phyloP scores from a whole-genome alignment of 2,329 filamentous ascomycete genomes.

The Sclerotinia subarctica region DNA sequence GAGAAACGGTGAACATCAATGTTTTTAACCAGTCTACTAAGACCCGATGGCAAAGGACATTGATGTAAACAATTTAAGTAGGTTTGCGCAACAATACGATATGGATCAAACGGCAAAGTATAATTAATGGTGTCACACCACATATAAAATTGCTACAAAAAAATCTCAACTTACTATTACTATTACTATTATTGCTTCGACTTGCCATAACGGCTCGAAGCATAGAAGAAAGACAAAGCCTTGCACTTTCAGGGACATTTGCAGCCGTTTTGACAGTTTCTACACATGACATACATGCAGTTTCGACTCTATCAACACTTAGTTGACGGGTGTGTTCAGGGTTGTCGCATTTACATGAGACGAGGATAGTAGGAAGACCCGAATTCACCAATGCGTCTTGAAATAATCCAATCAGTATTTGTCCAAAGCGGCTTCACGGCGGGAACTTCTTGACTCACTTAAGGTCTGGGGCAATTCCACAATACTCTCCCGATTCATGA shows the following conservation, averaged over 20 bases:
- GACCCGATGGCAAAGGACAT: neutral
- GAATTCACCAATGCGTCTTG: slow-evolving; percentile 71
- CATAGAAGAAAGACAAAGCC: slow-evolving; percentile 72
- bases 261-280: slow-evolving; percentile 71
- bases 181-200: slow-evolving; percentile 42
- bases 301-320: slow-evolving; percentile 64
- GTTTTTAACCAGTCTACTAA: neutral
- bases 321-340: slow-evolving; percentile 67
- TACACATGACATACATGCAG: slow-evolving; percentile 65
- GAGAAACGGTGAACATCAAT: neutral
- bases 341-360: slow-evolving; percentile 87
- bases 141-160: slow-evolving; percentile 8
- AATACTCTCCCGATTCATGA: slow-evolving; percentile 73
- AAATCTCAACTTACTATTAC: slow-evolving; percentile 61
- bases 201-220: slow-evolving; percentile 66
- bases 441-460: slow-evolving; percentile 56
- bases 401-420: slow-evolving; percentile 24
- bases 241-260: slow-evolving; percentile 67
- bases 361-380: slow-evolving; percentile 72
- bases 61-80: slow-evolving; percentile 6
- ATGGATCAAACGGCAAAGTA: slow-evolving; percentile 5
- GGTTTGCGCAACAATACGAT: neutral
- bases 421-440: neutral
- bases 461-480: slow-evolving; percentile 70
- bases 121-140: slow-evolving; percentile 21